These are phyloP conservation scores for Heimioporus sp. DNA, from an alignment of 768 basidiomycete genomes.

Conservation along the genomic window DNA sequence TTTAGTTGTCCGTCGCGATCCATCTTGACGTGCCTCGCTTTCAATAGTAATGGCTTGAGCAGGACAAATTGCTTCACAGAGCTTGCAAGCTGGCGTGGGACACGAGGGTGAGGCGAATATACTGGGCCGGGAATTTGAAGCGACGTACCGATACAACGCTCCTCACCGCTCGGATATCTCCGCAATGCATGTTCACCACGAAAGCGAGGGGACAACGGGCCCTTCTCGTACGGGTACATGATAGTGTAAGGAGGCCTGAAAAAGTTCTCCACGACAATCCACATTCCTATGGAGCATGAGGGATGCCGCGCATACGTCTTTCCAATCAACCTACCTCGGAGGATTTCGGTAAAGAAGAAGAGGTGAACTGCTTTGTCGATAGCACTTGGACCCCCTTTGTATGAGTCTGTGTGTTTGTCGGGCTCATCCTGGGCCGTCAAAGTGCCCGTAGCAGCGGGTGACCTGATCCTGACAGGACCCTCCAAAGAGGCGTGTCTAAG, in stretches of 20 bases:
- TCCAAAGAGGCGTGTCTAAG: conserved; percentile 17
- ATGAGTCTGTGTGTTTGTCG: conserved; percentile 60
- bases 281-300: conserved; percentile 71
- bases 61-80: conserved; percentile 99
- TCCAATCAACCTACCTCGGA: conserved; percentile 68
- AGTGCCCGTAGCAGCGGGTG: conserved; percentile 33
- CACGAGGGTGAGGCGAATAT: conserved; percentile 10
- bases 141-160: conserved; percentile 92
- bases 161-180: conserved; percentile 96
- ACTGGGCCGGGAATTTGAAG: neutral
- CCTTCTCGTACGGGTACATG: conserved; percentile 98
- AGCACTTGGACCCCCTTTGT: conserved; percentile 80
- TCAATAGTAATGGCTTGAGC: conserved; percentile 99
- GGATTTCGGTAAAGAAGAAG: conserved; percentile 99
- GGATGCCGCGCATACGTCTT: neutral
- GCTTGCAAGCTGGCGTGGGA: conserved; percentile 77
- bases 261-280: conserved; percentile 91
- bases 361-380: conserved; percentile 94
- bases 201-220: conserved; percentile 95
- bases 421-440: conserved; percentile 40
- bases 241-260: conserved; percentile 97
- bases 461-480: conserved; percentile 28
- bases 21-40: conserved; percentile 93
- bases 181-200: conserved; percentile 97
- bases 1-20: conserved; percentile 94